Evolutionary conservation across 495 filamentous ascomycete genomes (phyloP).

Genomic region (Neurospora pannonica): DNA sequence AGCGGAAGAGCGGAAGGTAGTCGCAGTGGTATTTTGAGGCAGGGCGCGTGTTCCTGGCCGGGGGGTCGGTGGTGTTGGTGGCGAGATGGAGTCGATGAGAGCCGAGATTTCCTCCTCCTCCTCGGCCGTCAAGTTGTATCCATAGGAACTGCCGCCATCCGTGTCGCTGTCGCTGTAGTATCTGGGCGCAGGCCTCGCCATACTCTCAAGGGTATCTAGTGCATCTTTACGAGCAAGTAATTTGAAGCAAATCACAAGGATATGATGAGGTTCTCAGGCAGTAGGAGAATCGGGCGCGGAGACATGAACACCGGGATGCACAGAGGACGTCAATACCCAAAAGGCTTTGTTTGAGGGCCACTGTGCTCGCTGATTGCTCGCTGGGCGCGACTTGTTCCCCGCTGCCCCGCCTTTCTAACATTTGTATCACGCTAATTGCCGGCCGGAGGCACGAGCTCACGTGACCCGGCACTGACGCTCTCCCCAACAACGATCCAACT

Average conservation of each 20-base stretch:
- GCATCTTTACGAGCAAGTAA: background rate
- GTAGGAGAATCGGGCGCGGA: background rate
- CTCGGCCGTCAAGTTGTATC: slow-evolving; percentile 59
- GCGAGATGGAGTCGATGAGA: slow-evolving; percentile 12
- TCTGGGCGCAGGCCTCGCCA: background rate
- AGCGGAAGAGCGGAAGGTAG: background rate
- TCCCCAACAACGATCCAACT: background rate
- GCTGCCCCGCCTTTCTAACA: background rate
- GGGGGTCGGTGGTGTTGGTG: slow-evolving; percentile 1
- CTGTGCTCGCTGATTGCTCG: background rate
- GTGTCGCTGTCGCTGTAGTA: slow-evolving; percentile 31
- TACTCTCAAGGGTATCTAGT: background rate
- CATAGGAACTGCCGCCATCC: slow-evolving; percentile 44
- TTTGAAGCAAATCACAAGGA: background rate
- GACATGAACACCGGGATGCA: background rate
- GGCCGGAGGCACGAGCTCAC: background rate
- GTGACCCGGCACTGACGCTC: background rate
- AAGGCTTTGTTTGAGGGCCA: background rate
- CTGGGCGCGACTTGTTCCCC: background rate
- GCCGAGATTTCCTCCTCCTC: slow-evolving; percentile 36
- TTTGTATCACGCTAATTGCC: background rate
- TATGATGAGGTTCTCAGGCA: background rate
- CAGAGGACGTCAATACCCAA: background rate
- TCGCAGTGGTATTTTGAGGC: background rate
- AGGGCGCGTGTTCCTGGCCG: background rate